Base-by-base conservation (phyloP, 148 eudicot genomes). In the Rhododendron henanense region DNA sequence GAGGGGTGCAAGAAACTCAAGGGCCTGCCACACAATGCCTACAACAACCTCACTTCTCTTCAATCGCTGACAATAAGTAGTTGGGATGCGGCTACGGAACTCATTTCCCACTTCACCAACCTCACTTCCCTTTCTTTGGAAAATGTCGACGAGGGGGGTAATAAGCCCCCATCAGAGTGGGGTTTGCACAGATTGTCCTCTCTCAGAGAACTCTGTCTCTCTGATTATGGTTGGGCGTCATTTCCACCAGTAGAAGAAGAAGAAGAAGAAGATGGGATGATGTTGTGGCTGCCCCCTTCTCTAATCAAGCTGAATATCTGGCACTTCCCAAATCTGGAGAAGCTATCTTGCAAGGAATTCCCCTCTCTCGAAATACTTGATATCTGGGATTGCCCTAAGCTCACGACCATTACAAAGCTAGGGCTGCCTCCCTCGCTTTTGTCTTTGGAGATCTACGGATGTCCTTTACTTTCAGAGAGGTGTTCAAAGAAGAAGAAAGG, bases 251-350 rank as follows among this genome's bases (percentile, higher is more conserved):
- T 15, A 15, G 61, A 55, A 55, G 59, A 55, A 39, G 41, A 39
- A 39, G 41, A 39, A 39, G 44, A 41, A 55, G 21, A 55, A 55
- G 61, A 23, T 63, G 69, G 31, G 69, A 63, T 8, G 69, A 63
- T 63, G 69, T 28, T 63, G 69, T 63, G 69, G 69, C 16, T 63
- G 28, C 28, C 69, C 69, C 69, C 69, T 63, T 63, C 31, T 63
- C 69, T 63, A 4, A 2, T 2, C 31, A 0, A 7, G 0, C 28
- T 63, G 31, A 0, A 0, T 2, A 23, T 63, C 69, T 28, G 28
- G 28, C 0, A 28, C 0, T 63, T 7, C 13, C 11, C 69, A 8
- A 63, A 63, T 63, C 61, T 55, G 21, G 28, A 21, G 25, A 61
- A 61, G 69, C 69, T 61, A 23, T 61, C 69, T 61, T 23, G 25